Evolutionary conservation across 148 eudicot genomes (phyloP).

Genomic region (Cornus kousa): DNA sequence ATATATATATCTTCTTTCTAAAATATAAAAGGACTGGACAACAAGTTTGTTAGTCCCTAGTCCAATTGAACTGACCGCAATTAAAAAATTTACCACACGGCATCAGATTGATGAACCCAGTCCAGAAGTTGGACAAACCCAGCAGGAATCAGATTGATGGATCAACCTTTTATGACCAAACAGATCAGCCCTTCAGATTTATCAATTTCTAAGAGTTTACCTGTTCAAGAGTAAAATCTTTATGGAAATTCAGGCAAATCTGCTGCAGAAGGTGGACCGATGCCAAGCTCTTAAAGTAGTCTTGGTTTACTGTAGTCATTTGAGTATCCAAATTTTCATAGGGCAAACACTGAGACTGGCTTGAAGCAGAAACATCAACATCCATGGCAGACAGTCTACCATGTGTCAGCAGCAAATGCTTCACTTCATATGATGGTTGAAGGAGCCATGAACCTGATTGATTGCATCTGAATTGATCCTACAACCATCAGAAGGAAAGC

Average conservation of each 20-base stretch:
- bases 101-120: not conserved
- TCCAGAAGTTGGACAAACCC: not conserved
- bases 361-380: slow-evolving; percentile 12
- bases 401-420: slow-evolving; percentile 65
- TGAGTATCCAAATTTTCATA: slow-evolving; percentile 30
- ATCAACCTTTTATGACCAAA: not conserved
- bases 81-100: not conserved
- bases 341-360: slow-evolving; percentile 26
- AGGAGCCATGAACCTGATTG: slow-evolving; percentile 66
- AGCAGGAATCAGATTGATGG: not conserved
- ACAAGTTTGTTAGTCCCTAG: not conserved
- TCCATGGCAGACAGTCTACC: slow-evolving; percentile 25
- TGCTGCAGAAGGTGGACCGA: slow-evolving; percentile 60
- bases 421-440: slow-evolving; percentile 73
- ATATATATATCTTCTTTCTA: too few species aligned
- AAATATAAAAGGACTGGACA: not conserved
- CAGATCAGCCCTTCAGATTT: not conserved
- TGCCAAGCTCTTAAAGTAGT: slow-evolving; percentile 82
- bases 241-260: slow-evolving; percentile 70
- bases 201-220: slow-evolving; percentile 20
- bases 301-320: slow-evolving; percentile 64
- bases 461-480: slow-evolving; percentile 45
- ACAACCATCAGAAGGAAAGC: slow-evolving; percentile 18
- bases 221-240: slow-evolving; percentile 81
- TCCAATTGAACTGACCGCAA: not conserved